Evolutionary conservation across 805 yeast species (phyloP), one percentile per base, ranked within the genome.

Genomic region (Lipomyces starkeyi): DNA sequence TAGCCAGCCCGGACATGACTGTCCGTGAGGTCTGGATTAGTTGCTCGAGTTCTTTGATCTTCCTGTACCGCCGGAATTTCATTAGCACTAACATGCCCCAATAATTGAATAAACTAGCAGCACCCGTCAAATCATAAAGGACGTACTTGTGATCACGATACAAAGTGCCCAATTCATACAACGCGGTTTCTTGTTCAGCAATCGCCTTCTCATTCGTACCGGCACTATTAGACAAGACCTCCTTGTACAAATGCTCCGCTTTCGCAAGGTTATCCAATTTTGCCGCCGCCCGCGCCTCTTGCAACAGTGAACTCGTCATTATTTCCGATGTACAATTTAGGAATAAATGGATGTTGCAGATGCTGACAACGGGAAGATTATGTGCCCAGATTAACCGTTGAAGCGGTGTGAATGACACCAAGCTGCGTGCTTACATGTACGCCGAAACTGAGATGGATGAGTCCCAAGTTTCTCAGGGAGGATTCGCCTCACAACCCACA

Each of bases 1-100:
- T 95, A 59, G 98, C 97, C 75, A 91, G 87, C 43, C 86, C 85
- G 64, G 88, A 86, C 83, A 93, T 88, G n/a, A 88, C 85, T 8
- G 80, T 81, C 73, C 95, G 86, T 0, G 96, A 88, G 54, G 86
- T 83, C 13, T 87, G 83, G 52, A 95, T 86, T 74, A 95, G 86
- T 53, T 80, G 81, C 20, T 83, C 81, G 58, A 95, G 83, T 73
- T 87, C 84, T 3, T 79, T 82, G 32, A 83, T 80, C 59, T 87
- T 68, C 49, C 74, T 71, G 56, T n/a, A 61, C 8, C 8, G 22
- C 49, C 13, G 7, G 22, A 2, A 29, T 29, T 17, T 8, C 49
- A 7, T 43, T 43, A 43, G 49, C 22, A 7, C 22, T 7, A 6
- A 29, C 22, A 5, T 43, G 22, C 22, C 11, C 22, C 20, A 13